These are phyloP conservation scores for Cymbopogon flexuosus DNA, from an alignment of 202 grass and related monocot species.

Conservation along the genomic window DNA sequence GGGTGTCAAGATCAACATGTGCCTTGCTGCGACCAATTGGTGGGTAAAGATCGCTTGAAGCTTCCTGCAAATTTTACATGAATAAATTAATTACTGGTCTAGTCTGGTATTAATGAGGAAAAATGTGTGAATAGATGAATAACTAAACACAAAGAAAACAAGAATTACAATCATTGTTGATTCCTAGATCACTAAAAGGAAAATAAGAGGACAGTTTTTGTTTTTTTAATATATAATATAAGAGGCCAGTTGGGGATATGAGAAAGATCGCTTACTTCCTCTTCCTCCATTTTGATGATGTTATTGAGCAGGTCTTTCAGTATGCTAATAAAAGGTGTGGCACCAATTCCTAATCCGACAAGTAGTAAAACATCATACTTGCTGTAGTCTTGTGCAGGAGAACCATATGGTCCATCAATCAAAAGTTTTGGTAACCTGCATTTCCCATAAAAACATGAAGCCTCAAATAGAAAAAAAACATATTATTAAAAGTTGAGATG, in stretches of 20 bases:
- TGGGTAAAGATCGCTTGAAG: conserved; percentile 70
- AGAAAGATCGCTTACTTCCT: conserved; percentile 54
- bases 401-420: conserved; percentile 90
- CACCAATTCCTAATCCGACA: conserved; percentile 85
- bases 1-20: conserved; percentile 72
- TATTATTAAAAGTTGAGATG: conserved; percentile 6
- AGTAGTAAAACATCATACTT: conserved; percentile 91
- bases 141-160: conserved; percentile 18
- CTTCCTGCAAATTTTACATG: conserved; percentile 49
- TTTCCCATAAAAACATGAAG: conserved; percentile 27
- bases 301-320: conserved; percentile 90
- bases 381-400: conserved; percentile 82
- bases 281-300: conserved; percentile 83
- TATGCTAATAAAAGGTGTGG: conserved; percentile 94
- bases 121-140: not conserved
- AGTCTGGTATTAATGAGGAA: not conserved
- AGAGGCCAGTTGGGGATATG: not conserved
- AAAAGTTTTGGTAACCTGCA: conserved; percentile 82
- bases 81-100: not conserved
- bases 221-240: not conserved
- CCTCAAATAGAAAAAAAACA: conserved; percentile 9
- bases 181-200: not conserved
- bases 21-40: conserved; percentile 54
- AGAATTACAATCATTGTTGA: not conserved
- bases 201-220: not conserved